These are phyloP conservation scores for Neckera pumila DNA, from an alignment of 225 moss, liverwort and hornwort genomes.

Conservation along the genomic window DNA sequence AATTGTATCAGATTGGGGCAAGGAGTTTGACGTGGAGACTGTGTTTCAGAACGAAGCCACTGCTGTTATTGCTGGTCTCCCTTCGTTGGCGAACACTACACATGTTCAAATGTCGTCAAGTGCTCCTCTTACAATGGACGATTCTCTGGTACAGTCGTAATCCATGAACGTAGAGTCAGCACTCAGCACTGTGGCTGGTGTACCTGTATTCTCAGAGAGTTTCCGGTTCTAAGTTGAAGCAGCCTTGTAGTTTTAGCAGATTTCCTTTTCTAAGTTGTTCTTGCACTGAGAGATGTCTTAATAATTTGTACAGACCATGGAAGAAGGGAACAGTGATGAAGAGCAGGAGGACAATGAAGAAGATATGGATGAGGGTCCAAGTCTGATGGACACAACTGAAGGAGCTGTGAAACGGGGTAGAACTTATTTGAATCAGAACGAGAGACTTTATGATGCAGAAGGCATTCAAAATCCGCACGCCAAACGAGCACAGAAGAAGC, in stretches of 20 bases:
- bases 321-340: constrained; percentile 37
- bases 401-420: constrained; percentile 31
- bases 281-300: background rate
- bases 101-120: constrained; percentile 61
- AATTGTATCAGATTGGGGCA: constrained; percentile 82
- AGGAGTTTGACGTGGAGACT: constrained; percentile 64
- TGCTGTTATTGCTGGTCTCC: constrained; percentile 65
- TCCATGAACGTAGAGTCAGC: background rate
- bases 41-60: constrained; percentile 62
- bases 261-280: background rate
- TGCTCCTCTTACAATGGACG: constrained; percentile 57
- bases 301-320: constrained; percentile 6
- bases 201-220: background rate
- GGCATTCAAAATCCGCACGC: constrained; percentile 57
- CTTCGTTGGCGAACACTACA: constrained; percentile 40
- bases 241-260: background rate
- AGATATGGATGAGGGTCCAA: constrained; percentile 26
- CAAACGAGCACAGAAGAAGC: constrained; percentile 43
- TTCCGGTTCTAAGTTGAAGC: background rate
- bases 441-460: constrained; percentile 52
- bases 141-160: constrained; percentile 22
- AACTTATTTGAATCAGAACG: constrained; percentile 50
- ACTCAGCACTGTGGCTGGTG: background rate
- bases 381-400: constrained; percentile 42
- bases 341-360: constrained; percentile 22